A percentile compares a stretch with the other conserved stretches of the same genome.
Evolutionary conservation across 108 stramenopile species (phyloP).

Genomic region (Skeletonema marinoi): DNA sequence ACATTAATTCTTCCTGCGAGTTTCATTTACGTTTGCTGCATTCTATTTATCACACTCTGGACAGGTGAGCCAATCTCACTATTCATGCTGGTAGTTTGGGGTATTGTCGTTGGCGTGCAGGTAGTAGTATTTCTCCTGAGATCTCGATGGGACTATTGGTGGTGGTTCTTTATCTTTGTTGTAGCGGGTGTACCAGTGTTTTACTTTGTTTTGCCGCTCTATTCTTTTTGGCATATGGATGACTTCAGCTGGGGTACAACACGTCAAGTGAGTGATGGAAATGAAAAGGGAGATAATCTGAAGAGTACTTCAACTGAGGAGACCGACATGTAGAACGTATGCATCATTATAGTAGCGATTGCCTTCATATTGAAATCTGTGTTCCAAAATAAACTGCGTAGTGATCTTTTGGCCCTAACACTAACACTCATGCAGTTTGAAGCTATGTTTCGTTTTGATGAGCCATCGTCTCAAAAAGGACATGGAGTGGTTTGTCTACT

Average conservation of each 20-base stretch:
- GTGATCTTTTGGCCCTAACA: too few species aligned
- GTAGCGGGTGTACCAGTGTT: constrained; percentile 54
- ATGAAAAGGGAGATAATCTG: background rate
- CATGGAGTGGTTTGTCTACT: too few species aligned
- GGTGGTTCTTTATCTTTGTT: constrained; percentile 56
- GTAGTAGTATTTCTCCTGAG: constrained; percentile 44
- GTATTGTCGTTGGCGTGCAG: constrained; percentile 49
- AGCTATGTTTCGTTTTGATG: too few species aligned
- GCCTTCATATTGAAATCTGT: too few species aligned
- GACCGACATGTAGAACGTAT: background rate
- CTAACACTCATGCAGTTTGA: too few species aligned
- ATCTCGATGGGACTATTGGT: constrained; percentile 54
- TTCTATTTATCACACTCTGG: constrained; percentile 38
- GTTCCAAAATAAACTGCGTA: too few species aligned
- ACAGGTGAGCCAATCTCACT: constrained; percentile 35
- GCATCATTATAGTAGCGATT: too few species aligned
- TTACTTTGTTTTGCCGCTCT: constrained; percentile 56
- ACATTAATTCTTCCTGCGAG: constrained; percentile 47
- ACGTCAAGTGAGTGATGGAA: constrained; percentile 39
- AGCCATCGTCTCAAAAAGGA: too few species aligned
- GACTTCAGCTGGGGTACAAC: constrained; percentile 66
- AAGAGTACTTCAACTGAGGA: constrained; percentile 27
- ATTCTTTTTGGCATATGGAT: constrained; percentile 66
- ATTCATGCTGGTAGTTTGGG: constrained; percentile 49
- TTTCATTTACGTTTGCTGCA: constrained; percentile 43